Conservation (phyloP, 345 rosid species). For the Acer yangbiense region DNA sequence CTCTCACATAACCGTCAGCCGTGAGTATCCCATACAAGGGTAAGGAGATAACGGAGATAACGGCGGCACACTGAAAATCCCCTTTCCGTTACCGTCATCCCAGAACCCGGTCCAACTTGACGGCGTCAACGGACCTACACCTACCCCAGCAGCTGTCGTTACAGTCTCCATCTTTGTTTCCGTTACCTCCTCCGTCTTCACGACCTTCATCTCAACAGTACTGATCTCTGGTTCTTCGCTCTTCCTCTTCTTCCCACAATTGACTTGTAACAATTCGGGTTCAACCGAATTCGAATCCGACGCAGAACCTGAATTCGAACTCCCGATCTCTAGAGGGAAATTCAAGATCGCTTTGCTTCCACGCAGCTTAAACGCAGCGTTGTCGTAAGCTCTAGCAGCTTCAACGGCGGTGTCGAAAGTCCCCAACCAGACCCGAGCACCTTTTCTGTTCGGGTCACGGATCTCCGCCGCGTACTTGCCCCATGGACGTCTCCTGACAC, state of each 20-base stretch:
- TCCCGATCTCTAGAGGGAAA: constrained; percentile 79
- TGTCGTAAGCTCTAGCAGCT: constrained; percentile 90
- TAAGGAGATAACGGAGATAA: constrained; percentile 83
- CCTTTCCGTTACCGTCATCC: constrained; percentile 60
- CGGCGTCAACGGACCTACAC: constrained; percentile 74
- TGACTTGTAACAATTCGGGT: constrained; percentile 10
- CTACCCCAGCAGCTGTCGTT: constrained; percentile 6
- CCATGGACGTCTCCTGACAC: constrained; percentile 89
- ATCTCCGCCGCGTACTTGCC: constrained; percentile 92
- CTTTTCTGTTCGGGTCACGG: constrained; percentile 85
- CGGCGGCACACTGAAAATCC: constrained; percentile 76
- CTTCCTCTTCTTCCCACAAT: constrained; percentile 47
- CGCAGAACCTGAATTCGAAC: constrained; percentile 1
- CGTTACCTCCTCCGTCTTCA: constrained; percentile 9
- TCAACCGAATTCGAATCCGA: constrained; percentile 4
- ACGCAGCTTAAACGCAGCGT: constrained; percentile 79
- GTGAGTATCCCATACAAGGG: constrained; percentile 40
- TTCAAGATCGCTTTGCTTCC: constrained; percentile 91
- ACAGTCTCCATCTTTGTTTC: not conserved
- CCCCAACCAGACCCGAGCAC: constrained; percentile 88
- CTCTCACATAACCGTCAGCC: constrained; percentile 41
- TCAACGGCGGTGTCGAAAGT: constrained; percentile 80
- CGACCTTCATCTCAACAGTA: constrained; percentile 25
- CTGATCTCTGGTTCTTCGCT: constrained; percentile 25
- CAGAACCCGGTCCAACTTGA: constrained; percentile 88